A percentile compares a stretch with the other conserved stretches of the same genome.
Conservation (phyloP, 108 stramenopile genomes). For the Epithemia pelagica region DNA sequence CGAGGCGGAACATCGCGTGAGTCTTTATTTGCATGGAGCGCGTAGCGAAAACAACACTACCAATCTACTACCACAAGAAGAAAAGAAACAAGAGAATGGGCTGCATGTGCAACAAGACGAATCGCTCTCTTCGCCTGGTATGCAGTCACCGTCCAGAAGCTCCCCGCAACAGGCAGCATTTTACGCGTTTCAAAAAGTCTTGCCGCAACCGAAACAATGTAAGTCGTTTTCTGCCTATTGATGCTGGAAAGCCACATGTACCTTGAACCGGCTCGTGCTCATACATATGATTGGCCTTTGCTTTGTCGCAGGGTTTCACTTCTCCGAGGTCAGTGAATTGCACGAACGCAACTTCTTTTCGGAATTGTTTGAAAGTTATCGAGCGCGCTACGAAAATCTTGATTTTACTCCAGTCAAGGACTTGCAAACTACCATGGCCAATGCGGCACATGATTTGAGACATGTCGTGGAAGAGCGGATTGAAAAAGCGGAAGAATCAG, state of each 20-base stretch:
- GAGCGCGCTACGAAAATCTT: conserved; percentile 49
- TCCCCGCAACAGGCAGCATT: background rate
- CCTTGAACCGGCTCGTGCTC: too few relatives aligned
- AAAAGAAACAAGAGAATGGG: conserved; percentile 8
- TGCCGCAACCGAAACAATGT: background rate
- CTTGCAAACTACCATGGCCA: conserved; percentile 46
- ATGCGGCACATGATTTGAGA: conserved; percentile 54
- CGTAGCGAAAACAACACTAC: too few relatives aligned
- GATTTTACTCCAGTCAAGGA: conserved; percentile 8
- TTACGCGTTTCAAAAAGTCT: background rate
- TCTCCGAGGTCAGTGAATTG: conserved; percentile 42
- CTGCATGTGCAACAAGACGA: conserved; percentile 2
- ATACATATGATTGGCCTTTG: too few relatives aligned
- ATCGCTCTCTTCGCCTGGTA: background rate
- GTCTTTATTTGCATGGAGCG: conserved; percentile 61
- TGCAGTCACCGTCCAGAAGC: background rate
- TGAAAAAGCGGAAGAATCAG: conserved; percentile 24
- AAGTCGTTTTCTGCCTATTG: background rate
- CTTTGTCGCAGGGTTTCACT: conserved; percentile 39
- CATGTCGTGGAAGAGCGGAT: conserved; percentile 49
- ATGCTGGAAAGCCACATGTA: too few relatives aligned
- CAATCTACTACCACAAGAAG: conserved; percentile 8
- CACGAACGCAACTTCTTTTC: conserved; percentile 69
- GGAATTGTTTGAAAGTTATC: conserved; percentile 70
- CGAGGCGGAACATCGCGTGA: conserved; percentile 61